Percentiles rank a stretch among this genome's conserved stretches.
Conservation (phyloP, 805 yeast species). For the Saccharomycopsis babjevae region DNA sequence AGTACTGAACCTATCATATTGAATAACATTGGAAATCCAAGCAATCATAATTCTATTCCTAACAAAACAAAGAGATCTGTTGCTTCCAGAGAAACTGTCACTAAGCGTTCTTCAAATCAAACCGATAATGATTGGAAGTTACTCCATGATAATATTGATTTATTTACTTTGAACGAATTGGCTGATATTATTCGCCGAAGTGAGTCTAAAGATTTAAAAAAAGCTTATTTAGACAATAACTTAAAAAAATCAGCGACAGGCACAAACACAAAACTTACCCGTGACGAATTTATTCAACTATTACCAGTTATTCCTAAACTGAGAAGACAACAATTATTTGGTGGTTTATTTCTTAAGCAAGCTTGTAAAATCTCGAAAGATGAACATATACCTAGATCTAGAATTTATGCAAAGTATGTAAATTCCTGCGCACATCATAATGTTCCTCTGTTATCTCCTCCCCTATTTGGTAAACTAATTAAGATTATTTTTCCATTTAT, state of each 20-base stretch:
- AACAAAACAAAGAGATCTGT: conserved; percentile 3
- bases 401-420: conserved; percentile 59
- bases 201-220: conserved; percentile 1
- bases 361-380: conserved; percentile 42
- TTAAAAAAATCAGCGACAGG: not conserved
- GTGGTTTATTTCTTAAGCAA: conserved; percentile 69
- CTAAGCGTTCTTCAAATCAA: conserved; percentile 12
- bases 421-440: conserved; percentile 43
- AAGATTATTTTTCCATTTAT: conserved; percentile 51
- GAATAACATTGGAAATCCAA: not conserved
- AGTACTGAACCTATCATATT: not conserved
- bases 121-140: conserved; percentile 13
- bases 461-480: conserved; percentile 68
- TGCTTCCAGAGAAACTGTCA: conserved; percentile 1
- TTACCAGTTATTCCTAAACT: conserved; percentile 23
- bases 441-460: conserved; percentile 57
- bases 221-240: not conserved
- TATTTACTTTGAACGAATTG: conserved; percentile 1
- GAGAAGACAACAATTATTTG: conserved; percentile 55
- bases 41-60: not conserved
- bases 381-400: conserved; percentile 53
- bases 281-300: conserved; percentile 21
- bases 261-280: not conserved
- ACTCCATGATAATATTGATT: conserved; percentile 16
- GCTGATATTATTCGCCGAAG: conserved; percentile 2